Evolutionary conservation across 805 yeast species (phyloP).

Genomic region (Komagataella ulmi): DNA sequence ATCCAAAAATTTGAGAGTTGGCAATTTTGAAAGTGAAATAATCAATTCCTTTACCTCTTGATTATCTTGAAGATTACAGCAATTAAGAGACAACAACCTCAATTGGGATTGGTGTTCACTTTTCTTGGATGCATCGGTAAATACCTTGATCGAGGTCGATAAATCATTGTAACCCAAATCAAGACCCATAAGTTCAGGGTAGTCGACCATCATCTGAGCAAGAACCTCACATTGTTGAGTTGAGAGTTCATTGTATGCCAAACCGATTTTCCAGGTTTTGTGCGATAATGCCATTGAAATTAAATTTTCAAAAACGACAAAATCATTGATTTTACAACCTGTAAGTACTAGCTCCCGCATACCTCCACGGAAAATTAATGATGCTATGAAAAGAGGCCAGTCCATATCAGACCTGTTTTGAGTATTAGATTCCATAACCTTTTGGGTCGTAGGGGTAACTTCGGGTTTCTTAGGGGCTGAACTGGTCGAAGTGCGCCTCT

Average conservation of each 20-base stretch:
- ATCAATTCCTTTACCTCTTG: conserved; percentile 37
- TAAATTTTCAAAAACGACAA: conserved; percentile 39
- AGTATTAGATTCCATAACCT: conserved; percentile 29
- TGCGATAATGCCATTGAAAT: conserved; percentile 41
- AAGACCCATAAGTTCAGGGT: conserved; percentile 44
- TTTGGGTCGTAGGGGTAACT: conserved; percentile 10
- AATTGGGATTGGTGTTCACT: conserved; percentile 14
- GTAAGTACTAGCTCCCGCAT: conserved; percentile 69
- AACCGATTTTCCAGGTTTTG: conserved; percentile 52
- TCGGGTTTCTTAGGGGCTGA: conserved; percentile 5
- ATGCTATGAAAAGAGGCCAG: conserved; percentile 67
- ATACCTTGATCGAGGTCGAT: conserved; percentile 21
- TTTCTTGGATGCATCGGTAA: conserved; percentile 18
- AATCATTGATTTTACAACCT: conserved; percentile 54
- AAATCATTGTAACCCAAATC: conserved; percentile 80
- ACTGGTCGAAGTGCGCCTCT: conserved; percentile 16
- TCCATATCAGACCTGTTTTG: conserved; percentile 64
- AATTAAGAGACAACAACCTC: conserved; percentile 46
- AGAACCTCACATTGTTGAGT: conserved; percentile 44
- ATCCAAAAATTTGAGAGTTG: conserved; percentile 59
- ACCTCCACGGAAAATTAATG: conserved; percentile 57
- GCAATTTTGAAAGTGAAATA: conserved; percentile 35
- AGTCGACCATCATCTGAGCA: conserved; percentile 41
- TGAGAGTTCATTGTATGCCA: conserved; percentile 61
- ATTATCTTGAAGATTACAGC: conserved; percentile 42